Evolutionary conservation across 2,329 filamentous ascomycete species (phyloP).

Genomic region (Talaromyces sp.): DNA sequence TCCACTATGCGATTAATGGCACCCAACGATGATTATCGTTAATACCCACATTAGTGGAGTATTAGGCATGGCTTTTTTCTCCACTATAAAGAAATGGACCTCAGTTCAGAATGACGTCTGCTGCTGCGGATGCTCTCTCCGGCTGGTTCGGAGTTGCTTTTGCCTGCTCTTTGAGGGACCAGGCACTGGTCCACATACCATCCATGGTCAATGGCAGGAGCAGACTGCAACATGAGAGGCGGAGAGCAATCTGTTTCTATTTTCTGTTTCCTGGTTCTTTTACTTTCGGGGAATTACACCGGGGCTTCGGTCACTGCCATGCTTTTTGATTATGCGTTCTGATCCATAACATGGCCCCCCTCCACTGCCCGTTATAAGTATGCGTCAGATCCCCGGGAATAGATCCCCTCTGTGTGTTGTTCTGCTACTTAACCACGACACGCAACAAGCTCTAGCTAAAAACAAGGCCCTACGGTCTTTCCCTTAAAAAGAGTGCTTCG

Average conservation of each 20-base stretch:
- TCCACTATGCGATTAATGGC: constrained; percentile 7
- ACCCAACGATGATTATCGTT: constrained; percentile 12
- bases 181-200: constrained; percentile 10
- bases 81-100: constrained; percentile 10
- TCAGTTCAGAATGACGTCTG: constrained; percentile 25
- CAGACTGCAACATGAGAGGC: constrained; percentile 6
- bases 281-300: constrained; percentile 15
- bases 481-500: neutral
- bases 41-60: constrained; percentile 12
- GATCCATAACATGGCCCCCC: constrained; percentile 11
- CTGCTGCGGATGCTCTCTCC: constrained; percentile 15
- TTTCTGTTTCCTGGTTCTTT: constrained; percentile 13
- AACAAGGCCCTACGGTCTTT: constrained; percentile 4
- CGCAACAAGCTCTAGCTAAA: neutral
- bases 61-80: constrained; percentile 14
- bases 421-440: neutral
- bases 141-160: constrained; percentile 20
- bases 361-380: constrained; percentile 22
- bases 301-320: constrained; percentile 5
- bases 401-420: neutral
- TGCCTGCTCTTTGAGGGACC: constrained; percentile 10
- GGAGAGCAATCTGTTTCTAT: constrained; percentile 11
- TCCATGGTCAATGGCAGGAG: constrained; percentile 12
- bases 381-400: constrained; percentile 1
- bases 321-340: constrained; percentile 1